Conservation (phyloP, 2,329 filamentous ascomycete species). For the Zalaria sp. region DNA sequence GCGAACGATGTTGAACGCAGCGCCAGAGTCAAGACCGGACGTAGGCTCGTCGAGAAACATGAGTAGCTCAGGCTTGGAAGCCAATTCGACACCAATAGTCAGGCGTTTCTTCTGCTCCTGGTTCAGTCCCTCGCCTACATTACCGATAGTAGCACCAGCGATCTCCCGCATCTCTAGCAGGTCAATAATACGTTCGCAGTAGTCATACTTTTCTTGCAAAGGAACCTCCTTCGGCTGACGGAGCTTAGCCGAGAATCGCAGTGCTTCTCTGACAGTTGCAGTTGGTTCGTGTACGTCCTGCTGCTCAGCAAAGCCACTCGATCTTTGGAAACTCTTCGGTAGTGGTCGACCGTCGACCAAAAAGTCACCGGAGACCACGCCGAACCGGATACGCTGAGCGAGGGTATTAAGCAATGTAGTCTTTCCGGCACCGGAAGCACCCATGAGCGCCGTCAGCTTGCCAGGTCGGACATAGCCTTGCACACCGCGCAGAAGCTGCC, state of each 20-base stretch:
- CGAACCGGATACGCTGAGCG: constrained; percentile 43
- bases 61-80: constrained; percentile 37
- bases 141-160: constrained; percentile 55
- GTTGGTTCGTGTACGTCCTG: constrained; percentile 47
- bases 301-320: constrained; percentile 61
- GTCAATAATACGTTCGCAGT: constrained; percentile 52
- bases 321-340: constrained; percentile 46
- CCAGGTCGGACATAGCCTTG: constrained; percentile 42
- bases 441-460: constrained; percentile 49
- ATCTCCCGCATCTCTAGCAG: constrained; percentile 54
- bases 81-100: constrained; percentile 37
- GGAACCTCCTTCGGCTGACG: constrained; percentile 41
- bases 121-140: constrained; percentile 45
- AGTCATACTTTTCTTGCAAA: constrained; percentile 45
- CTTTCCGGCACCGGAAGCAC: constrained; percentile 73
- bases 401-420: constrained; percentile 60
- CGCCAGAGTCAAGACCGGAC: constrained; percentile 48
- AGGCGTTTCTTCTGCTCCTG: constrained; percentile 48
- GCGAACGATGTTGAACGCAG: constrained; percentile 47
- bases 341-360: constrained; percentile 46
- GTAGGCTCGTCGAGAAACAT: constrained; percentile 48
- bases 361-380: constrained; percentile 52
- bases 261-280: constrained; percentile 40
- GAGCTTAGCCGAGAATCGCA: constrained; percentile 42
- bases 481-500: constrained; percentile 40